A percentile compares a stretch with the other conserved stretches of the same genome.
phyloP scores from a whole-genome alignment of 116 monocot genomes.

The Phalaenopsis hybrid region DNA sequence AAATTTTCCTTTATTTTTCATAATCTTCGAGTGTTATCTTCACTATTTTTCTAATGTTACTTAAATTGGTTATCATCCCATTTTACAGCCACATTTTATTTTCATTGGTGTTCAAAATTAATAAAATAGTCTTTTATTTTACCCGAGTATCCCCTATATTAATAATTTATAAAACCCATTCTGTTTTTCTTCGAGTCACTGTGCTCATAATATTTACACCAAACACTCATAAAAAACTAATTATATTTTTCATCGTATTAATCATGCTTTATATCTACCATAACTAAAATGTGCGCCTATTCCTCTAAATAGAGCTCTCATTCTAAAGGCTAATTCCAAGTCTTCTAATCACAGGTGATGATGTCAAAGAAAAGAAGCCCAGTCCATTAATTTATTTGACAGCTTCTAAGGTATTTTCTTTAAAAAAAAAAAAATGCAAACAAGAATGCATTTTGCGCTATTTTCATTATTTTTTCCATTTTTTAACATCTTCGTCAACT shows the following conservation, averaged over 20 bases:
- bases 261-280: background rate
- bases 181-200: background rate
- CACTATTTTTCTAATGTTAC: background rate
- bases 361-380: constrained; percentile 93
- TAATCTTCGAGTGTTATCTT: background rate
- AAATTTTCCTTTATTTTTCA: background rate
- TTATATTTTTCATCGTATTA: background rate
- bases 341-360: constrained; percentile 59
- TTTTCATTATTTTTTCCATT: background rate
- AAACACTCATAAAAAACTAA: background rate
- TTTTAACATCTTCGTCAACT: background rate
- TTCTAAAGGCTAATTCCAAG: background rate
- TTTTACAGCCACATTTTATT: too few species aligned
- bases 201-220: background rate
- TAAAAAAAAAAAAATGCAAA: background rate
- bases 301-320: background rate
- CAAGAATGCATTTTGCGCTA: background rate
- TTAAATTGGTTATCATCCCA: background rate
- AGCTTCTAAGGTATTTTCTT: constrained; percentile 56
- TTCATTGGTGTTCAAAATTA: background rate
- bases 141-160: background rate
- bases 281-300: background rate
- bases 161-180: background rate
- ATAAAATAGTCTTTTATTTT: background rate
- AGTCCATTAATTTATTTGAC: constrained; percentile 81